These are phyloP conservation scores for Globisporangium okanoganense DNA, from an alignment of 352 stramenopile species.

Conservation along the genomic window DNA sequence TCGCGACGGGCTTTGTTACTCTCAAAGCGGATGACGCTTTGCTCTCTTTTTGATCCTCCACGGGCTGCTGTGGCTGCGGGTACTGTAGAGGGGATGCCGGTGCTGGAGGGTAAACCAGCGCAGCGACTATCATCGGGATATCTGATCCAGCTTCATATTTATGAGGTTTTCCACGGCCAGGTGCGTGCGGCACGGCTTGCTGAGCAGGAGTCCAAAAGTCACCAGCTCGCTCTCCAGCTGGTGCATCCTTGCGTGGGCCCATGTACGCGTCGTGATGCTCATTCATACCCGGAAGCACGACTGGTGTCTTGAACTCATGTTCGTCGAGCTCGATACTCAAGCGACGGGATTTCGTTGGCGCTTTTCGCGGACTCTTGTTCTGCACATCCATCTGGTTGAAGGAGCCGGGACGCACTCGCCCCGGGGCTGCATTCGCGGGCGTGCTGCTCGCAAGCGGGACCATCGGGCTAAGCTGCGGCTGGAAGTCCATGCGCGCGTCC, in stretches of 20 bases:
- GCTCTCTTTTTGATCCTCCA: constrained; percentile 10
- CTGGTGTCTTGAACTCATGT: constrained; percentile 9
- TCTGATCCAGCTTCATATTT: not conserved
- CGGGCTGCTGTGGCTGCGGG: not conserved
- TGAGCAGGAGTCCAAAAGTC: not conserved
- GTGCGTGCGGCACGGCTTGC: too few relatives aligned
- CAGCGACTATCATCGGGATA: not conserved
- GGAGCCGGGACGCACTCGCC: not conserved
- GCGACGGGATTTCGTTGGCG: constrained; percentile 5
- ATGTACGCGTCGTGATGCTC: not conserved
- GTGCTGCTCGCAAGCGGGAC: not conserved
- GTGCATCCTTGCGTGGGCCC: not conserved
- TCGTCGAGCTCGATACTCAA: constrained; percentile 10
- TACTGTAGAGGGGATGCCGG: not conserved
- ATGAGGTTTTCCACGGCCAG: not conserved
- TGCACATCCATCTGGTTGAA: constrained; percentile 14
- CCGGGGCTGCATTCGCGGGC: not conserved
- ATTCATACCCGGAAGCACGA: not conserved
- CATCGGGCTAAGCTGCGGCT: constrained; percentile 3
- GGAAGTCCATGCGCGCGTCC: not conserved
- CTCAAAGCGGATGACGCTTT: not conserved
- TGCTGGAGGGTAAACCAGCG: not conserved
- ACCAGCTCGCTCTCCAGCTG: not conserved
- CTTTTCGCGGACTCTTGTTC: constrained; percentile 14
- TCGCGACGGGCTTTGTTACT: constrained; percentile 13